Base-by-base conservation (phyloP, 2,329 filamentous ascomycete species). In the Penicillium polonicum region DNA sequence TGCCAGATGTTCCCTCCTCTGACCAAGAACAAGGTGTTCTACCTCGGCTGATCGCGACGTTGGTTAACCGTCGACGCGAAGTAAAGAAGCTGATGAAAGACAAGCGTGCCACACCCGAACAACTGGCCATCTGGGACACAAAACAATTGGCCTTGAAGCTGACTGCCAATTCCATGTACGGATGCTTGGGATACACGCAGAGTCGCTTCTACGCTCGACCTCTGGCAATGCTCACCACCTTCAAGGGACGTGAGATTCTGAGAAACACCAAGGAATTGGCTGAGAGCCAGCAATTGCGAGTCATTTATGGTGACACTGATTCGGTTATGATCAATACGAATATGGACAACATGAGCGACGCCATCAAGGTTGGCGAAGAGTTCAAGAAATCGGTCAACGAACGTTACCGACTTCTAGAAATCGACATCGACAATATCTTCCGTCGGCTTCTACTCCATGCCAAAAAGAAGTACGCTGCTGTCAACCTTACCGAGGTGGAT, bases 321-420 rank as follows among this genome's bases (percentile, higher is more conserved):
- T 99, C 94, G 9, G 94, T 99, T 77, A 99, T 99, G 94, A 97
- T 99, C 80, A 99, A 99, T 71, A 96, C 94, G 62, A 97, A 97
- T 70, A 92, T 94, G 55, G 91, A 97, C 76, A 96, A 90, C 65
- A 89, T 97, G 31, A 86, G 90, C 33, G 92, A 96, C 68, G 94
- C 94, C 2, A 80, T 97, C 67, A 92, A 90, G 71, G 89, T 99
- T 51, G 95, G 94, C 57, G 88, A 91, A 44, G 91, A 97, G 62
- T 97, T 99, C 82, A 97, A 97, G 78, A 88, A 87, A 68, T 86
- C 91, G 25, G 94, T 99, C 77, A 99, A 99, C 71, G 91, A 96
- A 67, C 87, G 89, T 61, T 99, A 99, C 76, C 89, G 83, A 69
- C 83, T 97, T 51, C 83, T 99, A 15, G 95, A 99, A 74, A 99